Evolutionary conservation across 805 yeast genomes (phyloP).

Genomic region (Wickerhamomyces tratensis): DNA sequence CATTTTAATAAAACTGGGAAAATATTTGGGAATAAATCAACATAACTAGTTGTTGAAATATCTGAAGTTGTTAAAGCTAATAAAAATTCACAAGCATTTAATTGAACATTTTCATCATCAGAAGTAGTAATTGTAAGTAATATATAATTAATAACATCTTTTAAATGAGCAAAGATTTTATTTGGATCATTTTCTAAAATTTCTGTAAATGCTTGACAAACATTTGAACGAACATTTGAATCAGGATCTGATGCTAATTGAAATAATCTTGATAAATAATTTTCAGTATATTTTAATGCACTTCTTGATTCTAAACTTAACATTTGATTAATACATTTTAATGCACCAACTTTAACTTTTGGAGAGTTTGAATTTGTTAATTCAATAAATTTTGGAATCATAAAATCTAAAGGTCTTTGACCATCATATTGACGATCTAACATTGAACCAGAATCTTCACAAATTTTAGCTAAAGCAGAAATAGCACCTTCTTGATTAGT

Average conservation of each 20-base stretch:
- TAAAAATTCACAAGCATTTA: constrained; percentile 91
- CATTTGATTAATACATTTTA: constrained; percentile 70
- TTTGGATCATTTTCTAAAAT: constrained; percentile 75
- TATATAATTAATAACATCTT: constrained; percentile 80
- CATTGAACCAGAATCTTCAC: constrained; percentile 72
- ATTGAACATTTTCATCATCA: constrained; percentile 60
- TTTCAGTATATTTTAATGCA: constrained; percentile 55
- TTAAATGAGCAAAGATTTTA: constrained; percentile 66
- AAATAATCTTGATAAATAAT: constrained; percentile 55
- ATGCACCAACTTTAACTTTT: constrained; percentile 47
- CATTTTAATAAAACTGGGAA: constrained; percentile 71
- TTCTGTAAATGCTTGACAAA: constrained; percentile 67
- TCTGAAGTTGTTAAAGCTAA: constrained; percentile 60
- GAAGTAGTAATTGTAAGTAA: constrained; percentile 60
- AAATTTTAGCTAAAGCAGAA: constrained; percentile 74
- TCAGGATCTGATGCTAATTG: constrained; percentile 53
- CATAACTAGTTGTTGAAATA: constrained; percentile 41
- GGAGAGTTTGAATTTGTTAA: constrained; percentile 34
- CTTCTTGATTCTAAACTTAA: constrained; percentile 62
- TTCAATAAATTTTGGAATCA: constrained; percentile 57
- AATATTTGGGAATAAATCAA: constrained; percentile 47
- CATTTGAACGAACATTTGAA: constrained; percentile 55
- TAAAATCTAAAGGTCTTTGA: constrained; percentile 53
- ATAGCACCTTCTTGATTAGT: constrained; percentile 56
- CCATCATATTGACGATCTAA: constrained; percentile 61